Evolutionary conservation across 805 yeast species (phyloP).

Genomic region (Kurtzmaniella cleridarum): DNA sequence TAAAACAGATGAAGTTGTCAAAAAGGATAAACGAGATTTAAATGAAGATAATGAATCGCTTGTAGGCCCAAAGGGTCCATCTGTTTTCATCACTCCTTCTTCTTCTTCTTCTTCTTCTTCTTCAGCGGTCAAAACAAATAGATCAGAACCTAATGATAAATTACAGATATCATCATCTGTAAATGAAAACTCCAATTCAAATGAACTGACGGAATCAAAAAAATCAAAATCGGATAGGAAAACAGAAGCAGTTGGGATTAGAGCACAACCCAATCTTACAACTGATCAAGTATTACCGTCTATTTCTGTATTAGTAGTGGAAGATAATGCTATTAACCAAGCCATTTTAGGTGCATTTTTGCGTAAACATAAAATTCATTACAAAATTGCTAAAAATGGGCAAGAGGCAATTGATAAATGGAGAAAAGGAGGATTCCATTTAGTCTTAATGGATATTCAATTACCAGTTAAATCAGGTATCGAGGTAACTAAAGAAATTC

Average conservation of each 20-base stretch:
- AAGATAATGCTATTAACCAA: slow-evolving; percentile 92
- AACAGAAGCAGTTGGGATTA: not conserved
- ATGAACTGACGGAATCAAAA: not conserved
- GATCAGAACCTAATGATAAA: not conserved
- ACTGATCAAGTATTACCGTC: slow-evolving; percentile 75
- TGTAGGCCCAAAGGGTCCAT: no score
- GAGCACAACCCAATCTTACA: slow-evolving; percentile 20
- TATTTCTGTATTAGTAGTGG: slow-evolving; percentile 87
- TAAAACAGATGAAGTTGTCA: no score
- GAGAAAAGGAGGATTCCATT: slow-evolving; percentile 90
- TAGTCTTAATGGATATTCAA: slow-evolving; percentile 96
- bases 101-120: not conserved
- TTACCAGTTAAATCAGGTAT: slow-evolving; percentile 94
- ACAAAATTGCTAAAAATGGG: slow-evolving; percentile 87
- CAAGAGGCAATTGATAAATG: slow-evolving; percentile 92
- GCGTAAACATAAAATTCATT: slow-evolving; percentile 77
- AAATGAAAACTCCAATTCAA: not conserved
- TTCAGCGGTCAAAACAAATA: not conserved
- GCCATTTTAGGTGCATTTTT: slow-evolving; percentile 85
- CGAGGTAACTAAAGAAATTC: slow-evolving; percentile 88
- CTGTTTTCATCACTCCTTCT: not conserved
- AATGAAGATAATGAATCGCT: no score
- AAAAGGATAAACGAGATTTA: no score
- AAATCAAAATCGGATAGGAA: not conserved
- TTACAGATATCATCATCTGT: not conserved